These are phyloP conservation scores for Fonticula alba DNA, from an alignment of 78 protist genomes.

Conservation along the genomic window DNA sequence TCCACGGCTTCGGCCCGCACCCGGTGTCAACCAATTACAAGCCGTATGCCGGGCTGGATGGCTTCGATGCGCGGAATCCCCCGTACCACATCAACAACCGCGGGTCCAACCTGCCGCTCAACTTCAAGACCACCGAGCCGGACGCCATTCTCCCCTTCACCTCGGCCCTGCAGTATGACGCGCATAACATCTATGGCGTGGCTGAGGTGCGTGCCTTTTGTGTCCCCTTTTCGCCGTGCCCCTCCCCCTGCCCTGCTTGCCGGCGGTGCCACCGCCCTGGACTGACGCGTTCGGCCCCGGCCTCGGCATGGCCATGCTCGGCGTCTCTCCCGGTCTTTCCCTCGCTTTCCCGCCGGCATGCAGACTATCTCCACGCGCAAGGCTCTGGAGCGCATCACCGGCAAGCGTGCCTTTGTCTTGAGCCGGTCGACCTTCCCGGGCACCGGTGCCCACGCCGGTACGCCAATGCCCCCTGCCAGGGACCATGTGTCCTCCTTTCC, in stretches of 20 bases:
- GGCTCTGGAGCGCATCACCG: slow-evolving; percentile 18
- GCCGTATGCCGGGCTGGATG: neutral
- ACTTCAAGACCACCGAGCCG: slow-evolving; percentile 20
- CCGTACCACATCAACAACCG: slow-evolving; percentile 10
- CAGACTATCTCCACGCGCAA: slow-evolving; percentile 30
- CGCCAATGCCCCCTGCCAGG: too few relatives aligned
- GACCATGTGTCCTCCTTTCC: too few relatives aligned
- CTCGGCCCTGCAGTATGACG: slow-evolving; percentile 22
- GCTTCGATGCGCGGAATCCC: slow-evolving; percentile 29
- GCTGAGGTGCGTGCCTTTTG: too few relatives aligned
- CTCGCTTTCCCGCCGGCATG: too few relatives aligned
- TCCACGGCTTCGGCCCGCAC: slow-evolving; percentile 22
- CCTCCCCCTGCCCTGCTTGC: too few relatives aligned
- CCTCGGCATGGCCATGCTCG: too few relatives aligned
- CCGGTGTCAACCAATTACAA: too few relatives aligned
- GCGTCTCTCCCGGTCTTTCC: too few relatives aligned
- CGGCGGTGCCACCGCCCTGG: too few relatives aligned
- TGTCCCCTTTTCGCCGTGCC: too few relatives aligned
- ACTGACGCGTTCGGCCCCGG: too few relatives aligned
- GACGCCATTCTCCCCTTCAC: slow-evolving; percentile 13
- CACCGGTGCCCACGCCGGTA: slow-evolving; percentile 19
- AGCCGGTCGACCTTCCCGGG: slow-evolving; percentile 51
- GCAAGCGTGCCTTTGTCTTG: slow-evolving; percentile 35
- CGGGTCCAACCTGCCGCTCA: slow-evolving; percentile 2
- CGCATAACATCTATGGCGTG: slow-evolving; percentile 39